Base-by-base conservation (phyloP, 768 basidiomycete species). In the Sutorius australiensis region DNA sequence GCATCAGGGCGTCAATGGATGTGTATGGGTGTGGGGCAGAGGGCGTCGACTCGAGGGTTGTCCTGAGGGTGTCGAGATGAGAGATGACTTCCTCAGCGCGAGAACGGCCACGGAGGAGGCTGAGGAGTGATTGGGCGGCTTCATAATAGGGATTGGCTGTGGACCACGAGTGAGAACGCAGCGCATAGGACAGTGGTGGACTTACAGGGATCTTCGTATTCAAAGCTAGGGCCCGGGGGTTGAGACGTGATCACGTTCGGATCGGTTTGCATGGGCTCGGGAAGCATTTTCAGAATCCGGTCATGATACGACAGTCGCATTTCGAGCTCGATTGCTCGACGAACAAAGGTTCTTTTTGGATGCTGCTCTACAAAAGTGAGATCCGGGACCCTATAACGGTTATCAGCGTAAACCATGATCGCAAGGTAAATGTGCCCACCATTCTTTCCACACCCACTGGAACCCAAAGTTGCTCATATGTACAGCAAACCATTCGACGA, bases 381-480 rank as follows among this genome's bases (percentile, higher is more conserved):
- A 72, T 98, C 97, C 2, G 88, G 85, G 13, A 92, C 74, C 95
- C 95, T 98, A 46, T 21, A 28, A 33, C 6, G 14, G 36, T 55
- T 13, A 31, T 52, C 46, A 44, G 44, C 9, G 45, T 6, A 47
- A 33, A 10, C 14, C 41, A 50, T 12, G 28, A 9, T 50, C 5
- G 13, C 11, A 27, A 50, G 1, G 17, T 13, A 2, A 36, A 41
- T 33, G 24, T 14, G 6, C 84, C 41, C 47, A 94, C 95, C 97
- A 99, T 79, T 98, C 97, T 64, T 92, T 95, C 97, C 97, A 99
- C 13, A 97, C 92, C 97, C 97, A 98, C 62, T 87, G 85, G 72
- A 98, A 99, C 24, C 86, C 87, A 68, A 98, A 99, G 72, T 99
- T 99, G 59, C 92, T 95, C 85, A 99, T 87, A 63, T 99, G 97